Evolutionary conservation across 345 rosid genomes (phyloP).

Genomic region (Salix dunnii): DNA sequence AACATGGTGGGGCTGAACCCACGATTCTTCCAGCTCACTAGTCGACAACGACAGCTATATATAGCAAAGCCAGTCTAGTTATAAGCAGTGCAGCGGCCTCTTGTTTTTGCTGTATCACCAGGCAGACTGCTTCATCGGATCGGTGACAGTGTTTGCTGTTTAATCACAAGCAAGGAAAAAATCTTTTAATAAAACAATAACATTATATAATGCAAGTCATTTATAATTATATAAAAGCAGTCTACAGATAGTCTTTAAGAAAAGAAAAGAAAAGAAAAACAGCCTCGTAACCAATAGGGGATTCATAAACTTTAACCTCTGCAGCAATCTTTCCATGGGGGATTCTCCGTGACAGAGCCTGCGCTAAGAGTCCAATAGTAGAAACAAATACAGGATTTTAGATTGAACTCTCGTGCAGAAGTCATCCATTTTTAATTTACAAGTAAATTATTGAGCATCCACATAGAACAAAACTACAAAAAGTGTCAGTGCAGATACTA

Average conservation of each 20-base stretch:
- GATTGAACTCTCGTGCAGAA: not conserved
- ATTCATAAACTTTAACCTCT: slow-evolving; percentile 71
- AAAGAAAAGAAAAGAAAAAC: no score
- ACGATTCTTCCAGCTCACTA: slow-evolving; percentile 30
- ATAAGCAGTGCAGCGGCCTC: no score
- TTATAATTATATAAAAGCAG: not conserved
- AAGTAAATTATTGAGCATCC: not conserved
- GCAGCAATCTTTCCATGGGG: slow-evolving; percentile 87
- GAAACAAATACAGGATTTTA: not conserved
- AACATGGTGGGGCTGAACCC: slow-evolving; percentile 27
- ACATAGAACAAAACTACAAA: not conserved
- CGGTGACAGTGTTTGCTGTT: not conserved
- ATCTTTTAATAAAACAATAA: not conserved
- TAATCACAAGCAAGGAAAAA: not conserved
- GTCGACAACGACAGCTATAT: slow-evolving; percentile 25
- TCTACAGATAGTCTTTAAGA: no score
- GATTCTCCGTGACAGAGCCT: slow-evolving; percentile 81
- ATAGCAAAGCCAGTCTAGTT: no score
- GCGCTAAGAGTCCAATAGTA: not conserved
- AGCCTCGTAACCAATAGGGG: slow-evolving; percentile 48
- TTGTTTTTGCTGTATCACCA: not conserved
- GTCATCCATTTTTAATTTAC: not conserved
- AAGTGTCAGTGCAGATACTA: not conserved
- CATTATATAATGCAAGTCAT: not conserved
- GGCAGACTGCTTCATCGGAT: not conserved